Conservation (phyloP, 805 yeast genomes). For the Metschnikowia shivogae region DNA sequence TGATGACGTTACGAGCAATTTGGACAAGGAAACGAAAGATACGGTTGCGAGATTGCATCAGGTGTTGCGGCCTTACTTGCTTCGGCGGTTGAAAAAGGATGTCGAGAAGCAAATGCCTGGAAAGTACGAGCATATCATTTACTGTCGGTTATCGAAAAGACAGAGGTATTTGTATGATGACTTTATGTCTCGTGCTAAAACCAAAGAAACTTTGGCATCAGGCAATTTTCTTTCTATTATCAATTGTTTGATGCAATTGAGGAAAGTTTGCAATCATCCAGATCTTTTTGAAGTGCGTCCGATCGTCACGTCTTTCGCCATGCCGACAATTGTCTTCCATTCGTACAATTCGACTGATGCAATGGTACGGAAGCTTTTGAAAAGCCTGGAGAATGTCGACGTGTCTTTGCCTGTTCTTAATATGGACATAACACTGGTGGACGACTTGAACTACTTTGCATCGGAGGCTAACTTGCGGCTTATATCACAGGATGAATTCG, state of each 20-base stretch:
- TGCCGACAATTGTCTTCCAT: slow-evolving; percentile 59
- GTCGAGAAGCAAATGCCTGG: slow-evolving; percentile 99
- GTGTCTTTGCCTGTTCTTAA: slow-evolving; percentile 59
- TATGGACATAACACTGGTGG: slow-evolving; percentile 49
- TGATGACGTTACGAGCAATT: slow-evolving; percentile 36
- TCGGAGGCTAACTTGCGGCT: slow-evolving; percentile 40
- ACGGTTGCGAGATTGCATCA: slow-evolving; percentile 90
- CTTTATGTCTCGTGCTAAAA: slow-evolving; percentile 94
- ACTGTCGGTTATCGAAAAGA: slow-evolving; percentile 87
- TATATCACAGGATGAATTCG: slow-evolving; percentile 46
- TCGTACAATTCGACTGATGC: slow-evolving; percentile 36
- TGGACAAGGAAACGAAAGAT: slow-evolving; percentile 73
- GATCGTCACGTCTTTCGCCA: slow-evolving; percentile 81
- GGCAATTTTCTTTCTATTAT: slow-evolving; percentile 94
- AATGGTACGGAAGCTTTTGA: slow-evolving; percentile 19
- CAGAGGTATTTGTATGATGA: slow-evolving; percentile 92
- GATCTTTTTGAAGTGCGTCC: slow-evolving; percentile 96
- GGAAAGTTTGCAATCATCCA: slow-evolving; percentile 96
- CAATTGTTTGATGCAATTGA: slow-evolving; percentile 94
- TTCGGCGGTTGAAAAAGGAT: slow-evolving; percentile 90
- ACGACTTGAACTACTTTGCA: slow-evolving; percentile 43
- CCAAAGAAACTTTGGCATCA: slow-evolving; percentile 86
- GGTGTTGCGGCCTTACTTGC: slow-evolving; percentile 85
- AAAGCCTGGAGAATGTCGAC: slow-evolving; percentile 6
- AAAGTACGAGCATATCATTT: slow-evolving; percentile 90